These are phyloP conservation scores for Musa schizocarpa DNA, from an alignment of 176 grass and related monocot genomes.

Conservation along the genomic window DNA sequence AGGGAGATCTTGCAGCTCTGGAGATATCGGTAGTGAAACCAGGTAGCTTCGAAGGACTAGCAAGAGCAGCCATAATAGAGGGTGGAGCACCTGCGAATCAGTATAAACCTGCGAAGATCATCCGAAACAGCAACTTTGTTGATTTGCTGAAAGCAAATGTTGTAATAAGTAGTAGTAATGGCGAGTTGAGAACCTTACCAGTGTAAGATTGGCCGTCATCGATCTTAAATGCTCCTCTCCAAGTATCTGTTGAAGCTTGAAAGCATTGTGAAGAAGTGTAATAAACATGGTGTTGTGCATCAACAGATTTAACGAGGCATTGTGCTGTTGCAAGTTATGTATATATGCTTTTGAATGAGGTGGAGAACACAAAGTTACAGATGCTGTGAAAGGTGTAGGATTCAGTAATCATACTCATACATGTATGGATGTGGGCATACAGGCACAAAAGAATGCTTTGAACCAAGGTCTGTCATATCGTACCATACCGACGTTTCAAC, in stretches of 20 bases:
- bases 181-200: neutral
- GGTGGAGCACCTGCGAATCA: constrained; percentile 25
- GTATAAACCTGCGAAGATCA: constrained; percentile 31
- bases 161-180: neutral
- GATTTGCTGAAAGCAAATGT: constrained; percentile 12
- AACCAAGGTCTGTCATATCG: too few relatives aligned
- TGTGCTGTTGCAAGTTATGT: too few relatives aligned
- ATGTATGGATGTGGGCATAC: too few relatives aligned
- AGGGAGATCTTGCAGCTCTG: constrained; percentile 15
- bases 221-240: neutral
- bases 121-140: constrained; percentile 1
- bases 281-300: neutral
- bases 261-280: neutral
- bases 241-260: neutral
- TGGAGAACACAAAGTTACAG: neutral
- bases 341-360: neutral
- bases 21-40: constrained; percentile 24
- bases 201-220: neutral
- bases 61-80: constrained; percentile 13
- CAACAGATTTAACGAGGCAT: too few relatives aligned
- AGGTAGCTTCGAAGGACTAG: constrained; percentile 18
- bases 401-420: too few relatives aligned
- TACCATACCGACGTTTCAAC: too few relatives aligned
- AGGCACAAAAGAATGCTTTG: too few relatives aligned
- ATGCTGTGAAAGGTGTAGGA: too few relatives aligned